Evolutionary conservation across 139 green algal genomes (phyloP).

Genomic region (Nannochloris sp.): DNA sequence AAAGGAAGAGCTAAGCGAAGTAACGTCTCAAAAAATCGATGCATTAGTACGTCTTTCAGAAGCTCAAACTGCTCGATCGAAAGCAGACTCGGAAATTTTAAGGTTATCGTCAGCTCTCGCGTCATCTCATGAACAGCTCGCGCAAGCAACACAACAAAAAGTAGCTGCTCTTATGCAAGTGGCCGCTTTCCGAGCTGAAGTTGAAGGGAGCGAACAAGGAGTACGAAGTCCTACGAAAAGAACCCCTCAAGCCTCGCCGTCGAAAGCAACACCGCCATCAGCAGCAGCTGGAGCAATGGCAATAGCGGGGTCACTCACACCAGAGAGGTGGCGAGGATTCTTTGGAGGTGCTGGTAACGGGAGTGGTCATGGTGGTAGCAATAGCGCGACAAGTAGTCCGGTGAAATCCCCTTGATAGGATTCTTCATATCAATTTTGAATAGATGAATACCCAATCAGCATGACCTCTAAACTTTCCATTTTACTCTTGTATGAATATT

Average conservation of each 20-base stretch:
- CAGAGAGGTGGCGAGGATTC: too few relatives aligned
- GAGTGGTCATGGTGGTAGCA: too few relatives aligned
- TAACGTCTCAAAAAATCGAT: constrained; percentile 5
- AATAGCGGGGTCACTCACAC: too few relatives aligned
- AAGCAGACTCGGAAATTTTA: background rate
- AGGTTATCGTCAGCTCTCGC: background rate
- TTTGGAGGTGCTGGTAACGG: too few relatives aligned
- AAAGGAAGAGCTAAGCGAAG: constrained; percentile 4
- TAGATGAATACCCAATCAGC: too few relatives aligned
- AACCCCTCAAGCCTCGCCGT: background rate
- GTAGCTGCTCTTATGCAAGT: constrained; percentile 1
- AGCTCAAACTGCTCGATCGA: background rate
- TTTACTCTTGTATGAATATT: too few relatives aligned
- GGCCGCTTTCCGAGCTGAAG: background rate
- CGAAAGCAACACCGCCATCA: background rate
- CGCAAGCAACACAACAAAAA: background rate
- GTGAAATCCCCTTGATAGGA: too few relatives aligned
- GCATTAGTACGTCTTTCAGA: background rate
- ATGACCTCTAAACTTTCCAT: too few relatives aligned
- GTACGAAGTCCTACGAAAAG: background rate
- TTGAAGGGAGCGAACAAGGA: background rate
- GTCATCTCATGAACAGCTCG: background rate
- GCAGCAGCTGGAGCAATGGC: too few relatives aligned
- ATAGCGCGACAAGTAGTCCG: too few relatives aligned
- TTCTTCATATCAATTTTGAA: too few relatives aligned